phyloP scores from a whole-genome alignment of 1,284 basidiomycete genomes.

The Fomitopsis schrenkii region DNA sequence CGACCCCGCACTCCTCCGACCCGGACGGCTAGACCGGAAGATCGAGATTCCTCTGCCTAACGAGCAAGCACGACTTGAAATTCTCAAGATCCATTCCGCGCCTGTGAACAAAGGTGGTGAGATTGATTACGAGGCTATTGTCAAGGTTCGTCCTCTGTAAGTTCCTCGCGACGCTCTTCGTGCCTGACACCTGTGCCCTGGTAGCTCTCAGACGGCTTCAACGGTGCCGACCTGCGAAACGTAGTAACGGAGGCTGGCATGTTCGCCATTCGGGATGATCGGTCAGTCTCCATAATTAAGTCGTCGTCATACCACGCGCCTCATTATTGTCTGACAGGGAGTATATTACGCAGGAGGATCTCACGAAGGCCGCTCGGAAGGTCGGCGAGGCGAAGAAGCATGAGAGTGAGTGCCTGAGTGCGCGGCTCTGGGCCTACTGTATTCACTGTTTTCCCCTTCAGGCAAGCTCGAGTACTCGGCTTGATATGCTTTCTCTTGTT shows the following conservation, averaged over 20 bases:
- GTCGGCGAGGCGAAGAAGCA: slow-evolving; percentile 96
- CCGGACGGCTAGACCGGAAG: slow-evolving; percentile 95
- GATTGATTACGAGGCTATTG: slow-evolving; percentile 95
- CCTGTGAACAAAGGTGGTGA: slow-evolving; percentile 95
- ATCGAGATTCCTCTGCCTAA: slow-evolving; percentile 99
- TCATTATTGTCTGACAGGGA: slow-evolving; percentile 50
- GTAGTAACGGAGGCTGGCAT: slow-evolving; percentile 98
- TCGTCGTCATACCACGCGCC: not conserved
- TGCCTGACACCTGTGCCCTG: not conserved
- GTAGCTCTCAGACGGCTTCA: slow-evolving; percentile 87
- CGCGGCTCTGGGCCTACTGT: slow-evolving; percentile 4
- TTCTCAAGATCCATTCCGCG: slow-evolving; percentile 95
- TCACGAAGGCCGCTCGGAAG: slow-evolving; percentile 98
- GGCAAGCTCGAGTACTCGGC: slow-evolving; percentile 60
- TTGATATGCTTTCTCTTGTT: slow-evolving; percentile 14
- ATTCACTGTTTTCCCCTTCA: slow-evolving; percentile 21
- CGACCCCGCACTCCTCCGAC: slow-evolving; percentile 94
- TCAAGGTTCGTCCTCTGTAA: slow-evolving; percentile 61
- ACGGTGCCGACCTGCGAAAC: slow-evolving; percentile 94
- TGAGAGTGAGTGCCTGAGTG: slow-evolving; percentile 58
- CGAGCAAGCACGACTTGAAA: slow-evolving; percentile 93
- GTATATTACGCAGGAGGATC: slow-evolving; percentile 90
- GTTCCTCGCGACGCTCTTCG: not conserved
- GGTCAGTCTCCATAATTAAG: slow-evolving; percentile 39
- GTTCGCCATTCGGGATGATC: slow-evolving; percentile 97